Base-by-base conservation (phyloP, 2,329 filamentous ascomycete genomes). In the Claviceps cyperi region DNA sequence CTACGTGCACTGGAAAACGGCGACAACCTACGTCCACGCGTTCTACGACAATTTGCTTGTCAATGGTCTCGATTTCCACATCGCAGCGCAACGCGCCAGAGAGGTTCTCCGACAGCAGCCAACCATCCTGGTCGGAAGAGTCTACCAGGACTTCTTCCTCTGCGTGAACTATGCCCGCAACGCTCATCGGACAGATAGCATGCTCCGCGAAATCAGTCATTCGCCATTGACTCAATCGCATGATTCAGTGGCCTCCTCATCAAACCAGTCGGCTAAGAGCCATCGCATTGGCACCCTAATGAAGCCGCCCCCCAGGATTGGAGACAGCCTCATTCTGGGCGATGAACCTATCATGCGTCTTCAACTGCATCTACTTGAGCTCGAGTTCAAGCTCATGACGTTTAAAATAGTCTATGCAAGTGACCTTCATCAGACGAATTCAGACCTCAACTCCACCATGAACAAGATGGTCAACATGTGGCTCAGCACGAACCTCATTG, bases 111-210 rank as follows among this genome's bases (percentile, higher is more conserved):
- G 58, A 11, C 24, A 43, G 8, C 52, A 54, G 32, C 59, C 58
- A 5, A 59, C 58, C 36, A 52, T 49, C 19, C 41, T 56, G 19
- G 52, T 53, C 8, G 59, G 55, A 13, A 50, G 50, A 15, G 43
- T 51, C 32, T 59, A 58, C 37, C 54, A 57, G 35, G 61, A 62
- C 50, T 62, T 58, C 43, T 63, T 64, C 40, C 45, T 62, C 13
- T 63, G 60, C 41, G 61, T 62, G 49, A 62, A 63, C 47, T 63
- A 63, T 48, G 52, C 59, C 11, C 55, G 60, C 7, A 50, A 51
- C 4, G 40, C 54, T 32, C 55, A 55, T 15, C 46, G 52, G 24
- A 48, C 53, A 1, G 48, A 54, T 41, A 50, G 50, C 48, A 53
- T 50, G 47, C 24, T 50, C 13, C 48, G 56, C 13, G 57, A 58